Evolutionary conservation across 2,329 filamentous ascomycete species (phyloP).

Genomic region (Pestalotiopsis fici): DNA sequence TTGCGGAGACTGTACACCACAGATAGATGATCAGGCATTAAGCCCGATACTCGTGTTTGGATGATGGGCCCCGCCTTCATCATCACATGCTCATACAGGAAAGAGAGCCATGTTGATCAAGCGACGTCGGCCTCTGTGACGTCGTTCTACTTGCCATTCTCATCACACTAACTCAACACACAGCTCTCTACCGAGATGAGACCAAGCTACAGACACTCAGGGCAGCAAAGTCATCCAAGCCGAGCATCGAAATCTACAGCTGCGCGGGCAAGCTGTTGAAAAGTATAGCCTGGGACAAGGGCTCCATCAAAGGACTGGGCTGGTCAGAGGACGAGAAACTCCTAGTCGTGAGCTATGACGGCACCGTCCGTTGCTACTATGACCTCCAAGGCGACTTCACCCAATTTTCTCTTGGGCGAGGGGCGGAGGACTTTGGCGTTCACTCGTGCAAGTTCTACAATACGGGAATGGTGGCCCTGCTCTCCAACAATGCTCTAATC

Average conservation of each 20-base stretch:
- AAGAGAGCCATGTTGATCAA: background rate
- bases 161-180: background rate
- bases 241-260: slow-evolving; percentile 92
- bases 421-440: slow-evolving; percentile 85
- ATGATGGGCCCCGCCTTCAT: background rate
- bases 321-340: slow-evolving; percentile 97
- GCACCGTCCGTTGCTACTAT: slow-evolving; percentile 86
- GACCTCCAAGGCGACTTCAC: slow-evolving; percentile 94
- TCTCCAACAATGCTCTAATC: slow-evolving; percentile 85
- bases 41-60: background rate
- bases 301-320: slow-evolving; percentile 81
- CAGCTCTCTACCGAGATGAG: slow-evolving; percentile 88
- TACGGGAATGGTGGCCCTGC: slow-evolving; percentile 87
- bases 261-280: slow-evolving; percentile 87
- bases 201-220: slow-evolving; percentile 80
- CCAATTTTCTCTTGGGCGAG: slow-evolving; percentile 89
- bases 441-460: slow-evolving; percentile 90
- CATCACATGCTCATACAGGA: background rate
- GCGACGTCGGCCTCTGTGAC: background rate
- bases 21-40: background rate
- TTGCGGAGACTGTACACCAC: background rate
- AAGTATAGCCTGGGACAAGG: slow-evolving; percentile 89
- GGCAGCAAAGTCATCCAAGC: slow-evolving; percentile 70
- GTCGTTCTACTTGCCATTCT: background rate
- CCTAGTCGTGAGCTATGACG: slow-evolving; percentile 84